Conservation (phyloP, 768 basidiomycete species). For the Boletus tylopilopsis region DNA sequence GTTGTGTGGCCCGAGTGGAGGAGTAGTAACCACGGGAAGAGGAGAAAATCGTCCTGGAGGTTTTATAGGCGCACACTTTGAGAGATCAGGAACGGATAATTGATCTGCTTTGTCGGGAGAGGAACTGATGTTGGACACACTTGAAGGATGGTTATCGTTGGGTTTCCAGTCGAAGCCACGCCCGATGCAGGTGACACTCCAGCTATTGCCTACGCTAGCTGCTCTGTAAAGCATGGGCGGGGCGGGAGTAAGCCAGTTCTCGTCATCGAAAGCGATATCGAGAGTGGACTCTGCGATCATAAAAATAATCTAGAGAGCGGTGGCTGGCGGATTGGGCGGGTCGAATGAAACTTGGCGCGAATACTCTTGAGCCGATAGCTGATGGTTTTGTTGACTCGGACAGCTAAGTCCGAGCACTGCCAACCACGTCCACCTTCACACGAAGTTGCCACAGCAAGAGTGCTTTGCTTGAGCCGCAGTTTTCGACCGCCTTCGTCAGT, state of each 20-base stretch:
- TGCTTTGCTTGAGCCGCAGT: background rate
- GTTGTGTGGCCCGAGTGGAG: constrained; percentile 25
- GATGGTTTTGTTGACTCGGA: constrained; percentile 1
- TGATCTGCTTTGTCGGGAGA: constrained; percentile 9
- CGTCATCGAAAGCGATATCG: constrained; percentile 64
- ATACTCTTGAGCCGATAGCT: background rate
- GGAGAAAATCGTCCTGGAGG: constrained; percentile 11
- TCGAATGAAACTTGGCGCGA: background rate
- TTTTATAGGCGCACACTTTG: constrained; percentile 6
- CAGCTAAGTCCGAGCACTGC: background rate
- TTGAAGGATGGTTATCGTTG: constrained; percentile 31
- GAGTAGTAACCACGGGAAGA: constrained; percentile 13
- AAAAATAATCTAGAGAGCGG: constrained; percentile 6
- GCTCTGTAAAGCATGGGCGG: constrained; percentile 53
- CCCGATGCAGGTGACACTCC: constrained; percentile 83
- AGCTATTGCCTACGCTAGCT: constrained; percentile 71
- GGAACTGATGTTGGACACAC: background rate
- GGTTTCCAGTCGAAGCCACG: constrained; percentile 76
- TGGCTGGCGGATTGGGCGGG: background rate
- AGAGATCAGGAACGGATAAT: constrained; percentile 12
- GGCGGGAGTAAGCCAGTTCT: constrained; percentile 60
- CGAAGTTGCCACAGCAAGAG: background rate
- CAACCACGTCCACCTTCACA: constrained; percentile 14
- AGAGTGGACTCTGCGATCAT: constrained; percentile 61
- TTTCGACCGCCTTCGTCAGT: background rate